Evolutionary conservation across 1,139 yeast species (phyloP), one percentile per base, ranked within the genome.

Genomic region (Meyerozyma carpophila): DNA sequence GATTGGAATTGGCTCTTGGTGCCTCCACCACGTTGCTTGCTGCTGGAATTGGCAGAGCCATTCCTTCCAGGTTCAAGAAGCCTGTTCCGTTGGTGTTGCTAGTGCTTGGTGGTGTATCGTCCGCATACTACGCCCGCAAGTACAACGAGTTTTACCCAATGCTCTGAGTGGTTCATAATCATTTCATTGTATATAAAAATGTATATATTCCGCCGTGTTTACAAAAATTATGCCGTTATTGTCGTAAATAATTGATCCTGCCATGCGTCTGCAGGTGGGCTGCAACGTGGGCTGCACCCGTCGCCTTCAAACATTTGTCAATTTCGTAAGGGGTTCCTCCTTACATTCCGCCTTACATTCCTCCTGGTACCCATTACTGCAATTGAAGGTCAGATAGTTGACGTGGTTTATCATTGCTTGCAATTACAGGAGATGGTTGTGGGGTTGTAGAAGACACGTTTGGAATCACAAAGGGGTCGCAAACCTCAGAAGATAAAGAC

Each of bases 1-100:
- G 96, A 29, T 72, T 90, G 51, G 93, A 87, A 59, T 59, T 85
- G 37, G 96, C 96, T 1, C 68, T 89, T 44, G 86, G 82, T 8
- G 77, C 91, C 1, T 83, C 95, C 20, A 57, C 80, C 1, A 58
- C 84, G 10, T 72, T 90, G 52, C 63, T 84, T 11, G 76, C 75
- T 37, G 90, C 93, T 20, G 91, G 94, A 8, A 54, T 84, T 14
- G 77, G 81, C 18, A 76, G 98, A 54, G 81, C 91, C 8, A 54
- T 80, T 41, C 79, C 81, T 36, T 69, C 79, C 16, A 54, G 61
- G 11, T 82, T 83, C 61, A 72, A 70, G 50, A 87, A 86, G 59
- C 94, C 95, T 0, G 76, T 91, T 43, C 98, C 98, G 1, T 61
- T 86, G 44, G 63, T 73, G 14, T 70, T 91, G 51, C 69, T 84